Percentiles rank a stretch among this genome's conserved stretches.
Conservation (phyloP, 1,284 basidiomycete genomes). For the Moesziomyces sp. region DNA sequence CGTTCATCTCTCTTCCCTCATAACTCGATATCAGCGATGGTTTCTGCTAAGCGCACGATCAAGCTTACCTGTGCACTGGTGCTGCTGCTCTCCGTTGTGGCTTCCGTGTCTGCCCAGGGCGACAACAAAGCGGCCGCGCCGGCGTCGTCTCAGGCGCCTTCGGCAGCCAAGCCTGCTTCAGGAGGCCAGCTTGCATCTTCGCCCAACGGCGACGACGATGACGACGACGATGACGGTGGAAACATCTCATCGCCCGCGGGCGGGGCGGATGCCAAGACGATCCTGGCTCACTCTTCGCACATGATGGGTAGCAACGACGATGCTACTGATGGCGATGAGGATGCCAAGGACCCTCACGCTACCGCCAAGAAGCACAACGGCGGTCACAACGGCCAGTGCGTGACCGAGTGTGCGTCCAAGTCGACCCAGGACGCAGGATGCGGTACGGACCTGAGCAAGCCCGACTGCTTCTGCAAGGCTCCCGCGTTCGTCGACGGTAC, state of each 20-base stretch:
- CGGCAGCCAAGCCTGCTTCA: too few relatives aligned
- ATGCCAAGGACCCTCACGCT: slow-evolving; percentile 1
- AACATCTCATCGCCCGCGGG: slow-evolving; percentile 27
- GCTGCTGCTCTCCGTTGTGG: too few relatives aligned
- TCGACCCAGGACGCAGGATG: slow-evolving; percentile 33
- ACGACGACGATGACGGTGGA: not conserved
- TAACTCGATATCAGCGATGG: too few relatives aligned
- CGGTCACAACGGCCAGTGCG: slow-evolving; percentile 31
- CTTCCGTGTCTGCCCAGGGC: too few relatives aligned
- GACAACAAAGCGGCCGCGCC: too few relatives aligned
- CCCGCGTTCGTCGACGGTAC: slow-evolving; percentile 29
- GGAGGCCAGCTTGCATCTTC: too few relatives aligned
- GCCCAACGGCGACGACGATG: too few relatives aligned
- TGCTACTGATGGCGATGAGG: slow-evolving; percentile 23
- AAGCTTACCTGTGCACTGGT: too few relatives aligned
- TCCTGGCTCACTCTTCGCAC: slow-evolving; percentile 9
- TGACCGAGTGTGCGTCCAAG: slow-evolving; percentile 24
- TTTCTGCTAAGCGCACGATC: too few relatives aligned
- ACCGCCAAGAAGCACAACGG: not conserved
- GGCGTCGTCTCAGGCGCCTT: too few relatives aligned
- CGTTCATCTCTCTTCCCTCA: too few relatives aligned
- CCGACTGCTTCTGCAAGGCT: slow-evolving; percentile 42
- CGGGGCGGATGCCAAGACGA: slow-evolving; percentile 20
- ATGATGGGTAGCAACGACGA: slow-evolving; percentile 24
- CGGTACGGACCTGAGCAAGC: slow-evolving; percentile 37